phyloP scores from a whole-genome alignment of 1,284 basidiomycete genomes.

The Apiotrichum domesticum region DNA sequence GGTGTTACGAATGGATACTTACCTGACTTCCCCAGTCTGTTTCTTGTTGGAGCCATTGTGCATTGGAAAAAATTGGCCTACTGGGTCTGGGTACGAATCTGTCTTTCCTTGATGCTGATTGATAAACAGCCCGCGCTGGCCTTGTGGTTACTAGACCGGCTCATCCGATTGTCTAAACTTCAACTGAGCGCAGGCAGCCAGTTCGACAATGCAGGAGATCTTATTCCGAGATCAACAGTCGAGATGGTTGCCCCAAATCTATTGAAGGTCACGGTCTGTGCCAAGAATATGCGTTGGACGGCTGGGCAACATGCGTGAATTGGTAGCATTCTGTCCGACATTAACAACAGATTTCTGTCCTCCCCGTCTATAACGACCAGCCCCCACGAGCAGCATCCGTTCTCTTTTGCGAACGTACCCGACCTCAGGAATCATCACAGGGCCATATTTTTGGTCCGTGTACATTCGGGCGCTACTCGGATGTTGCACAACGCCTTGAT shows the following conservation, averaged over 20 bases:
- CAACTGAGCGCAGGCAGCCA: not conserved
- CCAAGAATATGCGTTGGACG: slow-evolving; percentile 51
- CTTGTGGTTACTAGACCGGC: slow-evolving; percentile 55
- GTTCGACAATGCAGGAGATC: not conserved
- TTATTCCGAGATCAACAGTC: slow-evolving; percentile 16
- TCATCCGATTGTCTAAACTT: slow-evolving; percentile 53
- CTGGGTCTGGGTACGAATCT: slow-evolving; percentile 33
- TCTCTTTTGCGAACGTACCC: slow-evolving; percentile 37
- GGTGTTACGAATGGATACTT: not conserved
- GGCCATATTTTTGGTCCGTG: slow-evolving; percentile 36
- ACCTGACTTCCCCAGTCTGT: slow-evolving; percentile 19
- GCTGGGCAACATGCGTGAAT: slow-evolving; percentile 54
- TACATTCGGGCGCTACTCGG: slow-evolving; percentile 37
- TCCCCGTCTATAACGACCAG: slow-evolving; percentile 30
- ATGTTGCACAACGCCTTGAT: slow-evolving; percentile 23
- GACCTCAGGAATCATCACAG: slow-evolving; percentile 18
- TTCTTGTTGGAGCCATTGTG: slow-evolving; percentile 34
- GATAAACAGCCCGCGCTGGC: slow-evolving; percentile 27
- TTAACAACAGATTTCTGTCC: slow-evolving; percentile 31
- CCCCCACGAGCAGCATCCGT: slow-evolving; percentile 43
- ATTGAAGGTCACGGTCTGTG: slow-evolving; percentile 52
- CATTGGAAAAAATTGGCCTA: slow-evolving; percentile 34
- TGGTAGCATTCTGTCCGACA: not conserved
- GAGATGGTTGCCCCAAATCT: slow-evolving; percentile 52
- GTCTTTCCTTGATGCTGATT: not conserved